A percentile compares a stretch with the other conserved stretches of the same genome.
Evolutionary conservation across 805 yeast genomes (phyloP).

Genomic region (Cephaloascus albidus): DNA sequence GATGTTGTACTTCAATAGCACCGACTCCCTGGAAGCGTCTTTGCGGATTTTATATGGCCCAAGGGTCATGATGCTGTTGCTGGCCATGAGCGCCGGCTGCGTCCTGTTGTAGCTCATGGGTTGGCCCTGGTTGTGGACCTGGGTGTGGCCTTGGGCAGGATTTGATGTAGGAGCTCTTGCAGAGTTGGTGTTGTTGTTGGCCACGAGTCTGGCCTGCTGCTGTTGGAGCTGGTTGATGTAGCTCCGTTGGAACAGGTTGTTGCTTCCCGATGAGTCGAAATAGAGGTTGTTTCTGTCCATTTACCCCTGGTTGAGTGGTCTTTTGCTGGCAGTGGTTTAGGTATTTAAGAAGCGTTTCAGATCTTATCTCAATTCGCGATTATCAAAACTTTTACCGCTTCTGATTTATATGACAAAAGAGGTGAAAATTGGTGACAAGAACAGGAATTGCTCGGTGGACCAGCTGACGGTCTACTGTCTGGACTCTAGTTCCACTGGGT

Average conservation of each 20-base stretch:
- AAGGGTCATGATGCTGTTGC: constrained; percentile 42
- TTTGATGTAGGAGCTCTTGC: background rate
- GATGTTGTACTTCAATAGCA: constrained; percentile 77
- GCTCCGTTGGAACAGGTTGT: background rate
- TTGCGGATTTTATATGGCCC: constrained; percentile 53
- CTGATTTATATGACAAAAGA: too few relatives aligned
- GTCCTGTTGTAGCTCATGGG: background rate
- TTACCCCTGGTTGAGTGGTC: background rate
- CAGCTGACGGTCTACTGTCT: too few relatives aligned
- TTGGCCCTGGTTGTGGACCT: too few relatives aligned
- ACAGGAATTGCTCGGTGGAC: too few relatives aligned
- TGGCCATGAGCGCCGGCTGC: constrained; percentile 33
- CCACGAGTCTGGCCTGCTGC: background rate
- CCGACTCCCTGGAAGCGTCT: constrained; percentile 61
- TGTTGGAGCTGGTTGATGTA: background rate
- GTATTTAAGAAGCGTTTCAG: too few relatives aligned
- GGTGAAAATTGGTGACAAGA: too few relatives aligned
- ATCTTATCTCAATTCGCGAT: too few relatives aligned
- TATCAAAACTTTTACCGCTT: too few relatives aligned
- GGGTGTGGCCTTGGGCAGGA: too few relatives aligned
- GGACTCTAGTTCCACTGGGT: too few relatives aligned
- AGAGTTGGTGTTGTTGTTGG: background rate
- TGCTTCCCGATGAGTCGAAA: background rate
- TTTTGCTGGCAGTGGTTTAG: too few relatives aligned
- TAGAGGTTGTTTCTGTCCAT: background rate